Conservation (phyloP, 2,329 filamentous ascomycete genomes). For the Claviceps pusilla region DNA sequence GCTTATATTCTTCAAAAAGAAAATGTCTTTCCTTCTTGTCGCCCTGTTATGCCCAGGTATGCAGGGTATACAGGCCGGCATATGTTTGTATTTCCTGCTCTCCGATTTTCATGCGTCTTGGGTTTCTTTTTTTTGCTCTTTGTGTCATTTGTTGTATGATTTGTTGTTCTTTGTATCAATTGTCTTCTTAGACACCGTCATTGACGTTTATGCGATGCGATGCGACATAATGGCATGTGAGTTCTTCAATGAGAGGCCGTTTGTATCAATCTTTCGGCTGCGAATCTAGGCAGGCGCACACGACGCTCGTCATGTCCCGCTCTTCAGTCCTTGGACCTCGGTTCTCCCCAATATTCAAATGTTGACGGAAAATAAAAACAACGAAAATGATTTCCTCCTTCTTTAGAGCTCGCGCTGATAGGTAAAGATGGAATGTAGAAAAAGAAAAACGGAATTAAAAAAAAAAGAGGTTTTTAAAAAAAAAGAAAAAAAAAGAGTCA, state of each 20-base stretch:
- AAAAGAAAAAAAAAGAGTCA: neutral
- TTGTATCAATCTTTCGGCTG: neutral
- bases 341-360: neutral
- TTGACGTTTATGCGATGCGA: neutral
- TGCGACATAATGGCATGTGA: neutral
- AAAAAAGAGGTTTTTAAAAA: neutral
- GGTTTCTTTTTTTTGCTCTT: no score
- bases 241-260: neutral
- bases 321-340: neutral
- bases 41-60: no score
- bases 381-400: no score
- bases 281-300: neutral
- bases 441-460: neutral
- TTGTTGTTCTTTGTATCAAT: neutral
- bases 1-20: no score
- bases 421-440: neutral
- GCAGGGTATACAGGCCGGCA: no score
- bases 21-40: no score
- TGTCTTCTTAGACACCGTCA: no score
- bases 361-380: no score
- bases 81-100: no score
- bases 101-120: no score
- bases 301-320: neutral
- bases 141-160: no score
- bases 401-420: neutral